Conservation (phyloP, 2,329 filamentous ascomycete genomes). For the Cercospora canescens region DNA sequence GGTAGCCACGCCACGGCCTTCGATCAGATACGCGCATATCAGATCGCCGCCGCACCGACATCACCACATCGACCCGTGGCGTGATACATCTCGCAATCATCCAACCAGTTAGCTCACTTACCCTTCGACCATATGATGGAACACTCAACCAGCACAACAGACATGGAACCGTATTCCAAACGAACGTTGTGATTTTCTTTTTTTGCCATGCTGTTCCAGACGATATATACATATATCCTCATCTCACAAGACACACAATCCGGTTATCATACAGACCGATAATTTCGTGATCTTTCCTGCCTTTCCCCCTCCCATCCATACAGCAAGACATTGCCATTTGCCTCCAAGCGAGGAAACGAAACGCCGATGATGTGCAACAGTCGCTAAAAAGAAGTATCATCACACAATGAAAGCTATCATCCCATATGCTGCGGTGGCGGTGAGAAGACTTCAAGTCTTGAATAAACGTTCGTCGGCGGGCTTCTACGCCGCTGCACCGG, state of each 20-base stretch:
- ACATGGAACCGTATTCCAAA: no score
- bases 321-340: neutral
- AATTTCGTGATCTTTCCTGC: no score
- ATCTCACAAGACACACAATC: neutral
- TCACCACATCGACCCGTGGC: conserved; percentile 1
- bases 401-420: neutral
- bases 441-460: neutral
- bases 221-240: neutral
- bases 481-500: conserved; percentile 10
- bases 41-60: neutral
- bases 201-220: neutral
- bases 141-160: no score
- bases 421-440: neutral
- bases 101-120: neutral
- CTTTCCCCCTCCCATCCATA: neutral
- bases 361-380: conserved; percentile 7
- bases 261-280: conserved; percentile 8
- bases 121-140: neutral
- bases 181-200: conserved; percentile 1
- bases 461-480: neutral
- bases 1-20: neutral
- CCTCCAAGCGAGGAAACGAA: neutral
- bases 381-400: conserved; percentile 13
- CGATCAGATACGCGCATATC: neutral
- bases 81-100: conserved; percentile 10